phyloP scores from a whole-genome alignment of 441 rosid genomes.

The Brassica hybrid region DNA sequence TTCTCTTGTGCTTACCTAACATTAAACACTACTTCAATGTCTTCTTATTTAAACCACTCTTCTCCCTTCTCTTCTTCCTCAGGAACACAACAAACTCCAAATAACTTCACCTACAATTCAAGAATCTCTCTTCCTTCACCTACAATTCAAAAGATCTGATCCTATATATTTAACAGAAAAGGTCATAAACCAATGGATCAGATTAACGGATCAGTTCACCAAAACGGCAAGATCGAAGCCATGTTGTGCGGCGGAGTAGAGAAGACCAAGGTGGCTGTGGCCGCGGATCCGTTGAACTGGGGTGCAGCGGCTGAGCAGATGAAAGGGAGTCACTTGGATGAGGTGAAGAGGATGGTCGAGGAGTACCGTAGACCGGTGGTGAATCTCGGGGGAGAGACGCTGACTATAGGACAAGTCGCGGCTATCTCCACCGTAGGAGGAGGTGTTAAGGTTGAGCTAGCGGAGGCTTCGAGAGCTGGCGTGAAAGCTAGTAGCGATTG shows the following conservation, averaged over 20 bases:
- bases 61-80: slow-evolving; percentile 1
- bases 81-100: neutral
- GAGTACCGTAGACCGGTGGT: slow-evolving; percentile 8
- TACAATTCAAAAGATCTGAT: neutral
- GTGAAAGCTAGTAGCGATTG: neutral
- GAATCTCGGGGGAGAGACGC: neutral
- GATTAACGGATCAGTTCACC: slow-evolving; percentile 3
- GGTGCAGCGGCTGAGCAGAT: slow-evolving; percentile 9
- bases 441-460: slow-evolving; percentile 6
- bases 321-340: slow-evolving; percentile 11
- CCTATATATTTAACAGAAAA: neutral
- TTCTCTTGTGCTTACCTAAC: slow-evolving; percentile 5
- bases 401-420: neutral
- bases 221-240: neutral
- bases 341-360: slow-evolving; percentile 12
- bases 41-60: neutral
- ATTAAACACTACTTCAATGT: neutral
- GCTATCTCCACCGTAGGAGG: slow-evolving; percentile 4
- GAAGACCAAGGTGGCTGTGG: neutral
- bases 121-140: neutral
- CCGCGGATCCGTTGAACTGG: neutral
- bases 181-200: neutral
- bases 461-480: slow-evolving; percentile 7
- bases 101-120: slow-evolving; percentile 1
- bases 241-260: neutral